Conservation (phyloP, 2,329 filamentous ascomycete species). For the Monosporascus sp. region DNA sequence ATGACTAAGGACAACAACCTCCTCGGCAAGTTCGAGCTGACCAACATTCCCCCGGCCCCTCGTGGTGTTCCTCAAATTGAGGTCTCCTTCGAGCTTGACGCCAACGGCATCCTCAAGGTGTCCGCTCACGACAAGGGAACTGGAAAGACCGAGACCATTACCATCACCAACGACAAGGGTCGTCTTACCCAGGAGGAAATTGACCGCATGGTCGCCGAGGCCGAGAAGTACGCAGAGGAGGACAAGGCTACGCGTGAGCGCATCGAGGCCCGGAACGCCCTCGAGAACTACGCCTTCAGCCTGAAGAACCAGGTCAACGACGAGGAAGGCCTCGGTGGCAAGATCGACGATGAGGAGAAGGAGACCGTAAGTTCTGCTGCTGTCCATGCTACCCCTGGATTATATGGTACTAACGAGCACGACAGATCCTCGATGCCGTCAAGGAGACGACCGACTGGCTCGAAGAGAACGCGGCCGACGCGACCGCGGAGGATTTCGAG, state of each 20-base stretch:
- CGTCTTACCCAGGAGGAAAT: slow-evolving; percentile 95
- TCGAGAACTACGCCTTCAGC: slow-evolving; percentile 99
- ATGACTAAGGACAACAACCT: slow-evolving; percentile 97
- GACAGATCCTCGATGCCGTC: slow-evolving; percentile 79
- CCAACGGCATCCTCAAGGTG: slow-evolving; percentile 97
- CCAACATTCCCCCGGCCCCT: slow-evolving; percentile 88
- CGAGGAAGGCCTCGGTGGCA: slow-evolving; percentile 91
- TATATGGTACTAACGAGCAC: slow-evolving; percentile 28
- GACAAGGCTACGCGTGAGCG: slow-evolving; percentile 97
- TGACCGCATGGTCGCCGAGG: slow-evolving; percentile 97
- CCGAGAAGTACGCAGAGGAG: slow-evolving; percentile 97
- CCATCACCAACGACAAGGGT: slow-evolving; percentile 99
- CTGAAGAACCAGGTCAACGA: slow-evolving; percentile 99
- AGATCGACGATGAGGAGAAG: slow-evolving; percentile 99
- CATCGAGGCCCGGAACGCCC: slow-evolving; percentile 91
- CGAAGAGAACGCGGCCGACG: slow-evolving; percentile 84
- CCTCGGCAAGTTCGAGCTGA: slow-evolving; percentile 97
- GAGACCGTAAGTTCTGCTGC: slow-evolving; percentile 62
- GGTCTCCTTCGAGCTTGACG: slow-evolving; percentile 95
- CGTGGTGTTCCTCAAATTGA: slow-evolving; percentile 98
- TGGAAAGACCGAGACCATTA: slow-evolving; percentile 95
- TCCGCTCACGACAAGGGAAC: slow-evolving; percentile 96
- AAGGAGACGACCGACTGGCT: slow-evolving; percentile 98
- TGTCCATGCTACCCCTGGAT: not conserved
- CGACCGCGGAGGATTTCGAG: slow-evolving; percentile 89